phyloP scores from a whole-genome alignment of 345 rosid genomes.

The Citrus mangshanensis region DNA sequence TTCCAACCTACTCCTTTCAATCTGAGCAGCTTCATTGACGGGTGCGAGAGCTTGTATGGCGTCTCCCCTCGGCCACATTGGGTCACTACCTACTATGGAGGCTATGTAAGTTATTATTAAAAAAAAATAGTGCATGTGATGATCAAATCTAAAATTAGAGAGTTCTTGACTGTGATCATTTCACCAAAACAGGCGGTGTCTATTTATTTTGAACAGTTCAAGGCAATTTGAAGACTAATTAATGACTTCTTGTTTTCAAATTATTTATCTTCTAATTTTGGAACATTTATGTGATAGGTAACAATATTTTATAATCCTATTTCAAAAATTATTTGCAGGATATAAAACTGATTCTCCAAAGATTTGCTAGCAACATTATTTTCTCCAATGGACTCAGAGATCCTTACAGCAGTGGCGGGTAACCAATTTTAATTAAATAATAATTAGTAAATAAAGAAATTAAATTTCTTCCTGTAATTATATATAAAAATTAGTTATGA shows the following conservation, averaged over 20 bases:
- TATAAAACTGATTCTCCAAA: slow-evolving; percentile 31
- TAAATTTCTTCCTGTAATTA: not conserved
- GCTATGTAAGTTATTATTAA: slow-evolving; percentile 27
- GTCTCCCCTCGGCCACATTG: slow-evolving; percentile 54
- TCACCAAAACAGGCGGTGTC: too few relatives aligned
- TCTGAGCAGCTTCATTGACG: not conserved
- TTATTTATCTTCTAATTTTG: not conserved
- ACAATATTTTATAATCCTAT: too few relatives aligned
- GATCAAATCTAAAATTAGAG: too few relatives aligned
- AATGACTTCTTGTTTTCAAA: not conserved
- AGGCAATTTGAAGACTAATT: not conserved
- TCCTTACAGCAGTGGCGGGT: too few relatives aligned
- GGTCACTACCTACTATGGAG: slow-evolving; percentile 52
- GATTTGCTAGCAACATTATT: slow-evolving; percentile 46
- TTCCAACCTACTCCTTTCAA: slow-evolving; percentile 29
- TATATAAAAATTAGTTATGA: not conserved
- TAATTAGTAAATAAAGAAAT: not conserved
- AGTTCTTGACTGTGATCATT: too few relatives aligned
- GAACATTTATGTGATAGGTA: too few relatives aligned
- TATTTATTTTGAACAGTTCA: too few relatives aligned
- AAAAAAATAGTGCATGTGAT: too few relatives aligned
- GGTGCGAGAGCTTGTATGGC: slow-evolving; percentile 15
- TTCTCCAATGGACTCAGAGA: slow-evolving; percentile 25
- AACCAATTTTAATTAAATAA: too few relatives aligned
- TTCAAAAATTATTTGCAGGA: slow-evolving; percentile 24